phyloP scores from a whole-genome alignment of 1,139 yeast genomes.

The Candida neerlandica region DNA sequence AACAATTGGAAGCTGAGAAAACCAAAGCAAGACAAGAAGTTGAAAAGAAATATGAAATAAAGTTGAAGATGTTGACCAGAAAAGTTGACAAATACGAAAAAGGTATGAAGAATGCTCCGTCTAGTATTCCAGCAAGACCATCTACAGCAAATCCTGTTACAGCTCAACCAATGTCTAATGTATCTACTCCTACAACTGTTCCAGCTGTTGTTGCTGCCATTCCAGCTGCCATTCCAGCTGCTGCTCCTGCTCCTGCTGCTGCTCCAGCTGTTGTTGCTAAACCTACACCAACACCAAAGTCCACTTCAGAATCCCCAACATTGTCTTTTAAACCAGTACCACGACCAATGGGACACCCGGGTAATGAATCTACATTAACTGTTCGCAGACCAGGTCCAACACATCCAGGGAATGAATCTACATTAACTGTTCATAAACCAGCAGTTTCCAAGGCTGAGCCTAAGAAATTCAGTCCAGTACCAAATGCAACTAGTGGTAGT shows the following conservation, averaged over 20 bases:
- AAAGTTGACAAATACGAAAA: slow-evolving; percentile 40
- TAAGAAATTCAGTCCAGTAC: slow-evolving; percentile 12
- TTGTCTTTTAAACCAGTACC: slow-evolving; percentile 2
- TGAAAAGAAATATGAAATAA: slow-evolving; percentile 45
- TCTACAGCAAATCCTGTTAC: slow-evolving; percentile 5
- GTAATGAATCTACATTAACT: slow-evolving; percentile 33
- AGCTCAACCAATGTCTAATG: slow-evolving; percentile 8
- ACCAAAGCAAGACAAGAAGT: slow-evolving; percentile 32
- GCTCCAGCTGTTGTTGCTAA: slow-evolving; percentile 1
- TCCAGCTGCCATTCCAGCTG: slow-evolving; percentile 4
- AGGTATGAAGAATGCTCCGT: slow-evolving; percentile 3
- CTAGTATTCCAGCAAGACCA: background rate
- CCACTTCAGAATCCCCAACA: slow-evolving; percentile 1
- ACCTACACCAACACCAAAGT: slow-evolving; percentile 7
- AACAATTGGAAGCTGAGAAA: slow-evolving; percentile 35
- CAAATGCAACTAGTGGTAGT: slow-evolving; percentile 5
- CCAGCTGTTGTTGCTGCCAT: slow-evolving; percentile 5
- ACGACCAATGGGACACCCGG: slow-evolving; percentile 7
- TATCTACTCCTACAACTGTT: slow-evolving; percentile 4
- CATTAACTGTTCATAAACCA: slow-evolving; percentile 37
- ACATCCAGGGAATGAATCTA: slow-evolving; percentile 26
- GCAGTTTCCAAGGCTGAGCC: slow-evolving; percentile 18
- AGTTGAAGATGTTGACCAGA: slow-evolving; percentile 46
- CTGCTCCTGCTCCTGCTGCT: slow-evolving; percentile 1
- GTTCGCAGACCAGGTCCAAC: slow-evolving; percentile 37